These are phyloP conservation scores for Turnera subulata DNA, from an alignment of 345 rosid genomes.

Conservation along the genomic window DNA sequence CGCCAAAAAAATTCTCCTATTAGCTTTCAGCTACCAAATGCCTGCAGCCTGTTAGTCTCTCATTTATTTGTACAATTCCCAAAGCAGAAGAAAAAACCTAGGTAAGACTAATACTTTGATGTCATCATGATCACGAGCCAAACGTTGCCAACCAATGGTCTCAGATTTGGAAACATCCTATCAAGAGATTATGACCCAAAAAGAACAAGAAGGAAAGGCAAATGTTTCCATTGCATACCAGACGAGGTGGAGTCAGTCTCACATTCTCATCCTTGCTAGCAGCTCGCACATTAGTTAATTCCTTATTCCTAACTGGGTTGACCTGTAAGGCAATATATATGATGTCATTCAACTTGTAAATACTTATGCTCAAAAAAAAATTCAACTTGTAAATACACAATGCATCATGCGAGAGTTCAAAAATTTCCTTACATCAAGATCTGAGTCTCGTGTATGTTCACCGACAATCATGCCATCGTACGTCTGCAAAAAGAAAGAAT, in stretches of 20 bases:
- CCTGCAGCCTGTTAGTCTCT: too few species aligned
- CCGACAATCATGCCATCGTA: slow-evolving; percentile 99
- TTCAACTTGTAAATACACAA: too few species aligned
- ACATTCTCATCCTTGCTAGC: slow-evolving; percentile 85
- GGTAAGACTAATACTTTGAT: not conserved
- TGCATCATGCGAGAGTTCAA: not conserved
- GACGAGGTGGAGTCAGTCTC: slow-evolving; percentile 89
- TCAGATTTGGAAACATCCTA: too few species aligned
- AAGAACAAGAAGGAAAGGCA: not conserved
- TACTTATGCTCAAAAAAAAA: too few species aligned
- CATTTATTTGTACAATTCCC: too few species aligned
- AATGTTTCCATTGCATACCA: slow-evolving; percentile 39
- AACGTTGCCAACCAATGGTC: not conserved
- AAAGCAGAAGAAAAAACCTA: too few species aligned
- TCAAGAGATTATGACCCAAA: not conserved
- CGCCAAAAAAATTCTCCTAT: too few species aligned
- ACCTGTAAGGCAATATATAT: slow-evolving; percentile 38
- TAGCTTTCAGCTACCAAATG: too few species aligned
- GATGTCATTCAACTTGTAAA: slow-evolving; percentile 20
- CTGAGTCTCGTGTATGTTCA: slow-evolving; percentile 92
- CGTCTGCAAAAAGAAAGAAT: slow-evolving; percentile 45
- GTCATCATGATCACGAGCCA: not conserved
- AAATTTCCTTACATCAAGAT: slow-evolving; percentile 79
- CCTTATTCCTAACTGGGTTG: slow-evolving; percentile 84
- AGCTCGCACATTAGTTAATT: slow-evolving; percentile 75